Evolutionary conservation across 768 basidiomycete species (phyloP).

Genomic region (Auriculariales sp.): DNA sequence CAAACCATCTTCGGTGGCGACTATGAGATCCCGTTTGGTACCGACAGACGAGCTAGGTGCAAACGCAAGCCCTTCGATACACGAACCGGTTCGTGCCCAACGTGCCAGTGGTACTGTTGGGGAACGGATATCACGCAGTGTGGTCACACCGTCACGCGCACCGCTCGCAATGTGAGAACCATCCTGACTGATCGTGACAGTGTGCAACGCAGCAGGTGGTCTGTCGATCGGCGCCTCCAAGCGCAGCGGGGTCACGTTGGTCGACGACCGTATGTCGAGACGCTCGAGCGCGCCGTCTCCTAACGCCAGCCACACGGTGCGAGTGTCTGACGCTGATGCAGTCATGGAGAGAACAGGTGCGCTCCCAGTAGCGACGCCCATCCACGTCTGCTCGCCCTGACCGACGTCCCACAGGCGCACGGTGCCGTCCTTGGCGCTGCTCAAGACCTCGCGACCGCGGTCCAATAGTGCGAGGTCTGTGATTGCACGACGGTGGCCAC

Average conservation of each 20-base stretch:
- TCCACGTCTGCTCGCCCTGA: slow-evolving; percentile 30
- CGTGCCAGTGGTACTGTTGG: slow-evolving; percentile 6
- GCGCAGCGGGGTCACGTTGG: slow-evolving; percentile 15
- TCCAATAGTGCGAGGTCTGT: slow-evolving; percentile 51
- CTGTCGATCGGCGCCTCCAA: background rate
- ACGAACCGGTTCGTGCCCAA: slow-evolving; percentile 5
- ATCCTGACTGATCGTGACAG: slow-evolving; percentile 29
- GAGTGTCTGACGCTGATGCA: slow-evolving; percentile 25
- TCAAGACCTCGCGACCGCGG: slow-evolving; percentile 51
- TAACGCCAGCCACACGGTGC: slow-evolving; percentile 25
- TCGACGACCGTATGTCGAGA: slow-evolving; percentile 35
- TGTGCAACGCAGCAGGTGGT: slow-evolving; percentile 16
- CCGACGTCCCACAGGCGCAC: slow-evolving; percentile 63
- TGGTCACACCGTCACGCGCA: slow-evolving; percentile 36
- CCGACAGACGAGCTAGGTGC: slow-evolving; percentile 21
- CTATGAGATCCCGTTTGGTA: slow-evolving; percentile 18
- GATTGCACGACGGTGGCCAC: slow-evolving; percentile 49
- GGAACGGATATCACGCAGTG: slow-evolving; percentile 37
- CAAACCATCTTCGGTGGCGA: slow-evolving; percentile 45
- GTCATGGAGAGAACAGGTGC: slow-evolving; percentile 29
- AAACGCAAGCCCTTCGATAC: slow-evolving; percentile 35
- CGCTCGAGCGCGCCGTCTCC: slow-evolving; percentile 39
- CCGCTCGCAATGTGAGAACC: slow-evolving; percentile 43
- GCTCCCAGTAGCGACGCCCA: slow-evolving; percentile 25
- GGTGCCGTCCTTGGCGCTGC: slow-evolving; percentile 52